Evolutionary conservation across 2,329 filamentous ascomycete species (phyloP).

Genomic region (Byssochlamys sp.): DNA sequence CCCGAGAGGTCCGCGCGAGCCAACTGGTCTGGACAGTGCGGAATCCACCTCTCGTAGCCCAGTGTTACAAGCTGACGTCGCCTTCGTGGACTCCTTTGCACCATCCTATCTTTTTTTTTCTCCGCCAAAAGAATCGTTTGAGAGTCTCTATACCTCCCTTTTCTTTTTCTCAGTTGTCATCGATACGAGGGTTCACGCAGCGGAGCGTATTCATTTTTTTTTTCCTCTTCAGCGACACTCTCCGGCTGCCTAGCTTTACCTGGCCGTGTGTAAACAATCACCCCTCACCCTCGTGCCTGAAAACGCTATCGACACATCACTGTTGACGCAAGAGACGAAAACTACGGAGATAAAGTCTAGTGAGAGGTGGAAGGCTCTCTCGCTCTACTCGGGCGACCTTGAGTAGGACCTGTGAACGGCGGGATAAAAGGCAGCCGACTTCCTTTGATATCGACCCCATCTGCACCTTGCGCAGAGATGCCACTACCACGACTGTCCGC

Average conservation of each 20-base stretch:
- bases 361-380: neutral
- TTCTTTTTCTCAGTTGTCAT: neutral
- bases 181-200: neutral
- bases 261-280: slow-evolving; percentile 3
- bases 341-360: neutral
- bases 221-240: neutral
- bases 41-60: neutral
- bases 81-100: neutral
- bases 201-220: neutral
- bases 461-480: slow-evolving; percentile 5
- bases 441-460: neutral
- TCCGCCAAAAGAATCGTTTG: neutral
- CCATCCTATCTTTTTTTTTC: neutral
- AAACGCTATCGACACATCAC: neutral
- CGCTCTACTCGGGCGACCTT: neutral
- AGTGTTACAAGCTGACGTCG: neutral
- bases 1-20: neutral
- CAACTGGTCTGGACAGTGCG: neutral
- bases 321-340: neutral
- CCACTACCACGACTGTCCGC: slow-evolving; percentile 26
- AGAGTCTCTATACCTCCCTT: neutral
- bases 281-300: slow-evolving; percentile 3
- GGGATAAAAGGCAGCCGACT: neutral
- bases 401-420: neutral
- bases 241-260: neutral